Percentiles rank a stretch among this genome's conserved stretches.
Conservation (phyloP, 805 yeast genomes). For the Ogataea ganodermae region DNA sequence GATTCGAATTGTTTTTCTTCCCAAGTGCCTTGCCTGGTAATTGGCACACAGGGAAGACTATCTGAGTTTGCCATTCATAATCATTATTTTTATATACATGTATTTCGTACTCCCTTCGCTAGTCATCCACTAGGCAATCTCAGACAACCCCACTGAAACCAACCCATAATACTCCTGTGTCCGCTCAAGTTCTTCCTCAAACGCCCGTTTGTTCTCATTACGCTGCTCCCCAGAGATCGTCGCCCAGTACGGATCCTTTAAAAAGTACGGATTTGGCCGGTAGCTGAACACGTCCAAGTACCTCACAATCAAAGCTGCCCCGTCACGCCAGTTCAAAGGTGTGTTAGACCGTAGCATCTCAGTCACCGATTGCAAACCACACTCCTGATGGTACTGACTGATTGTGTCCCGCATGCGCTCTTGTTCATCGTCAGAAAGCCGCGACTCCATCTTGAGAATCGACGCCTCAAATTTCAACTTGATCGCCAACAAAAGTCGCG, state of each 20-base stretch:
- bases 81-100: neutral
- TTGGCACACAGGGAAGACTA: no score
- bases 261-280: constrained; percentile 24
- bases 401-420: constrained; percentile 12
- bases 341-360: constrained; percentile 9
- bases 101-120: neutral
- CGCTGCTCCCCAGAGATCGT: constrained; percentile 12
- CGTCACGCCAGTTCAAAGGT: constrained; percentile 25
- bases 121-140: constrained; percentile 14
- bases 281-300: constrained; percentile 27
- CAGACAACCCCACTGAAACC: constrained; percentile 14
- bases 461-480: constrained; percentile 23
- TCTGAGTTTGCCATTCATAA: no score
- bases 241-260: constrained; percentile 19
- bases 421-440: constrained; percentile 14
- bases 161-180: constrained; percentile 19
- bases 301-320: constrained; percentile 22
- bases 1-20: no score
- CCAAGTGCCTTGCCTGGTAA: no score
- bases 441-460: constrained; percentile 26
- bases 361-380: constrained; percentile 24
- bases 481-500: constrained; percentile 20
- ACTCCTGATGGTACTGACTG: constrained; percentile 15
- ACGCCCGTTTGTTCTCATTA: constrained; percentile 7
- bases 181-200: constrained; percentile 11